A percentile compares a stretch with the other conserved stretches of the same genome.
These are phyloP conservation scores for Ganoderma sp. DNA, from an alignment of 1,284 basidiomycete species.

Conservation along the genomic window DNA sequence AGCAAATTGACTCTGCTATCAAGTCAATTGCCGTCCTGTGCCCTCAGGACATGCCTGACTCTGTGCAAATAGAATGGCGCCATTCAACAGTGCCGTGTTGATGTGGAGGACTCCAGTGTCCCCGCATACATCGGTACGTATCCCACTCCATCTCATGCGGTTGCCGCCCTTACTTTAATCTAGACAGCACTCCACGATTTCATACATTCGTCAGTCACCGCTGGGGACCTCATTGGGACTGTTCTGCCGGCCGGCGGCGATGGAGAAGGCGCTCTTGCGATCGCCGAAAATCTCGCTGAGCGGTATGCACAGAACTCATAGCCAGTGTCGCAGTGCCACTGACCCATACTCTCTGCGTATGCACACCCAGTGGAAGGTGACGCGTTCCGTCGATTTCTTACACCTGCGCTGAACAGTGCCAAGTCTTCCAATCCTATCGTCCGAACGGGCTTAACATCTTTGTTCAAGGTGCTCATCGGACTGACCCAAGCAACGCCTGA, in stretches of 20 bases:
- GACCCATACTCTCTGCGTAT: constrained; percentile 53
- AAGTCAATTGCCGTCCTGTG: constrained; percentile 46
- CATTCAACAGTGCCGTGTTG: constrained; percentile 53
- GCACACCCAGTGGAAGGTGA: constrained; percentile 57
- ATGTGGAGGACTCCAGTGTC: constrained; percentile 63
- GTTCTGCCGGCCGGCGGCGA: constrained; percentile 69
- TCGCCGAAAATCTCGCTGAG: constrained; percentile 75
- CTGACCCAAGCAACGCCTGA: constrained; percentile 43
- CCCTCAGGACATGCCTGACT: background rate
- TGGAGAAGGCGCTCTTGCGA: constrained; percentile 76
- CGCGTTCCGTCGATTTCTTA: constrained; percentile 67
- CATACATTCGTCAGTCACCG: constrained; percentile 55
- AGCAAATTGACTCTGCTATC: constrained; percentile 47
- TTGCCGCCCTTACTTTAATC: constrained; percentile 16
- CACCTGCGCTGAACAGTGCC: constrained; percentile 69
- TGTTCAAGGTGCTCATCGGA: constrained; percentile 65
- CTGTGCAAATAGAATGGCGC: constrained; percentile 51
- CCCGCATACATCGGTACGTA: constrained; percentile 54
- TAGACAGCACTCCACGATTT: constrained; percentile 67
- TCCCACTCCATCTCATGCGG: constrained; percentile 25
- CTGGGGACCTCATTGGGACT: constrained; percentile 54
- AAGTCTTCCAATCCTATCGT: constrained; percentile 79
- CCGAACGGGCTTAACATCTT: constrained; percentile 60
- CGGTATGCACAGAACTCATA: constrained; percentile 46
- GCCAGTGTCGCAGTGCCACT: background rate